These are phyloP conservation scores for Starmera pachycereana DNA, from an alignment of 805 yeast genomes.

Conservation along the genomic window DNA sequence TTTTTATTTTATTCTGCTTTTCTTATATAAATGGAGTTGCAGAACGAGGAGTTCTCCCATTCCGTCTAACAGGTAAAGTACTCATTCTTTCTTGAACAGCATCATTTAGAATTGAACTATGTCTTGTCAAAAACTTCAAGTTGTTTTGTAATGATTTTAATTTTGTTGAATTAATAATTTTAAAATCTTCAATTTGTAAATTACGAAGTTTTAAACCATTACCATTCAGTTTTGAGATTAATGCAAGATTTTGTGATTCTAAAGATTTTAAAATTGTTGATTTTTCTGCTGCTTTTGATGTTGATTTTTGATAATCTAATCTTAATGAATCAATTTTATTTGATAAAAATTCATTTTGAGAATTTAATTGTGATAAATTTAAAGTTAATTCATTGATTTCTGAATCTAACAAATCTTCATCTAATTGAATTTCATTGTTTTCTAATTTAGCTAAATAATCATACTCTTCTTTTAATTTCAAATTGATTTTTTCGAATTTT, in stretches of 20 bases:
- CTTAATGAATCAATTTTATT: conserved; percentile 25
- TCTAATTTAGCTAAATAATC: conserved; percentile 1
- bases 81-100: conserved; percentile 15
- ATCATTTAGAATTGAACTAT: conserved; percentile 7
- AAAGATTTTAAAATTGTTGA: conserved; percentile 19
- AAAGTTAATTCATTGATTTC: conserved; percentile 16
- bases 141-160: conserved; percentile 6
- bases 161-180: conserved; percentile 1
- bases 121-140: conserved; percentile 9
- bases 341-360: conserved; percentile 30
- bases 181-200: conserved; percentile 6
- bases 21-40: conserved; percentile 16
- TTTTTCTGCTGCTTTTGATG: conserved; percentile 37
- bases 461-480: conserved; percentile 2
- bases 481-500: conserved; percentile 7
- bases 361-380: conserved; percentile 26
- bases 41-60: conserved; percentile 19
- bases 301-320: conserved; percentile 31
- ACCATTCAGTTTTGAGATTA: conserved; percentile 24
- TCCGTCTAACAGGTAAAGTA: conserved; percentile 15
- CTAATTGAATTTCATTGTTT: conserved; percentile 17
- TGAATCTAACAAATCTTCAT: conserved; percentile 22
- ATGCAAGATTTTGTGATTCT: conserved; percentile 15
- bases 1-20: no score
- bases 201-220: conserved; percentile 21